Conservation (phyloP, 371 early-diverging fungal species). For the Apophysomyces ossiformis region DNA sequence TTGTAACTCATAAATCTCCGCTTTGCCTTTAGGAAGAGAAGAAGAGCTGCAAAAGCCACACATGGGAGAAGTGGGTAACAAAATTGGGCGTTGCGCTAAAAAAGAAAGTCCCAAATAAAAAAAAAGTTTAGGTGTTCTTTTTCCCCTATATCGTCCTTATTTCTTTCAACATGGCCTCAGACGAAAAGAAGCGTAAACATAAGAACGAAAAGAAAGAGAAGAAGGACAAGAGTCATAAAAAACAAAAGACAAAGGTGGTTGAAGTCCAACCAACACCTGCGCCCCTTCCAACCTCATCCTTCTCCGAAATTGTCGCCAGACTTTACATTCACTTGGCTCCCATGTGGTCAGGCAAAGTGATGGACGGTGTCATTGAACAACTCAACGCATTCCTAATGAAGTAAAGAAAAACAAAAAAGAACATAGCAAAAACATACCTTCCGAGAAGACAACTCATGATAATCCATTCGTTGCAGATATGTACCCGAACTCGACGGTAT, state of each 20-base stretch:
- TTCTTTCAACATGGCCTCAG: conserved; percentile 23
- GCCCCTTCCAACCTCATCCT: conserved; percentile 37
- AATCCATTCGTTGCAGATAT: conserved; percentile 56
- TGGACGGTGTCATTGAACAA: conserved; percentile 80
- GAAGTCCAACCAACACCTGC: conserved; percentile 19
- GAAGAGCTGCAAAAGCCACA: conserved; percentile 3
- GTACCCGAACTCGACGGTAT: conserved; percentile 89
- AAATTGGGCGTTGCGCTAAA: background rate
- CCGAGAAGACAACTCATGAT: background rate
- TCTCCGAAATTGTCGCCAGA: conserved; percentile 63
- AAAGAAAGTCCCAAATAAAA: background rate
- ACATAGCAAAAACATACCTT: background rate
- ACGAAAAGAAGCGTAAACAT: conserved; percentile 51
- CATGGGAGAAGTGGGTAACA: background rate
- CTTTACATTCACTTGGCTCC: conserved; percentile 80
- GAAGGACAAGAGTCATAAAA: conserved; percentile 29
- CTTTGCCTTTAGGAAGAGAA: too few relatives aligned
- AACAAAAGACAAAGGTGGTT: conserved; percentile 33
- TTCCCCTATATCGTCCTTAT: background rate
- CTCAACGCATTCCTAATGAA: conserved; percentile 87
- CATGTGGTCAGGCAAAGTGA: conserved; percentile 66
- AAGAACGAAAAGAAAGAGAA: conserved; percentile 39
- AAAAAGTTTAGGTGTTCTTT: background rate
- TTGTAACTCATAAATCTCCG: too few relatives aligned
- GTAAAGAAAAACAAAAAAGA: conserved; percentile 39